Evolutionary conservation across 805 yeast genomes (phyloP).

Genomic region (Wickerhamiella shivajii): DNA sequence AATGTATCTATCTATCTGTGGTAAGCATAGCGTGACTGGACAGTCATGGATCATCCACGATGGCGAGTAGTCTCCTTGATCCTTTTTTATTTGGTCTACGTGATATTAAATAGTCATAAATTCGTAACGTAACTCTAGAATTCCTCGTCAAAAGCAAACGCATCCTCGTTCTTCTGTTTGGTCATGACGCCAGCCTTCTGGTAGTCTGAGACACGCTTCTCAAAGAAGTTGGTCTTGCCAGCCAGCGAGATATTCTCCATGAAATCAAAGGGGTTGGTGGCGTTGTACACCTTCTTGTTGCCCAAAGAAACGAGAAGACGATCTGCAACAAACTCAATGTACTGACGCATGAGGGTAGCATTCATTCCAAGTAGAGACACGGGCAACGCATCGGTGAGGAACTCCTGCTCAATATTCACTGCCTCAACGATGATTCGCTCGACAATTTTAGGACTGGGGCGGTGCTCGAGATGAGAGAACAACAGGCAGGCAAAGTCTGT

Average conservation of each 20-base stretch:
- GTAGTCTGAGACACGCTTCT: conserved; percentile 96
- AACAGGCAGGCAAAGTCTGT: conserved; percentile 95
- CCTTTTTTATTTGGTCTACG: too few species aligned
- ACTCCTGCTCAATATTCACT: conserved; percentile 84
- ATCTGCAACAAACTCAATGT: conserved; percentile 95
- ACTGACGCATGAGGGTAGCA: conserved; percentile 85
- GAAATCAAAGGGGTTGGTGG: conserved; percentile 88
- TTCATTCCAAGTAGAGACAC: conserved; percentile 92
- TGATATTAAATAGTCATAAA: too few species aligned
- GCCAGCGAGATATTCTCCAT: conserved; percentile 98
- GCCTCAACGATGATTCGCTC: conserved; percentile 88
- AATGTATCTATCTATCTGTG: background rate
- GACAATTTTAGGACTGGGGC: conserved; percentile 68
- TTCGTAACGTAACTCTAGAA: too few species aligned
- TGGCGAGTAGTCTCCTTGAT: too few species aligned
- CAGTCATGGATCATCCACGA: too few species aligned
- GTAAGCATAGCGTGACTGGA: too few species aligned
- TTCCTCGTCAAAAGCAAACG: conserved; percentile 84
- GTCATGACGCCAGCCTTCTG: conserved; percentile 99
- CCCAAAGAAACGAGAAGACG: conserved; percentile 86
- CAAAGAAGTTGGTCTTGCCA: conserved; percentile 97
- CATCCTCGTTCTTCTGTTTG: conserved; percentile 38
- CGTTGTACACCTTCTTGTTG: conserved; percentile 75
- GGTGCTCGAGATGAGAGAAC: conserved; percentile 82
- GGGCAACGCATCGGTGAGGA: conserved; percentile 90